Evolutionary conservation across 176 grass and related monocot genomes (phyloP).

Genomic region (Cocos nucifera): DNA sequence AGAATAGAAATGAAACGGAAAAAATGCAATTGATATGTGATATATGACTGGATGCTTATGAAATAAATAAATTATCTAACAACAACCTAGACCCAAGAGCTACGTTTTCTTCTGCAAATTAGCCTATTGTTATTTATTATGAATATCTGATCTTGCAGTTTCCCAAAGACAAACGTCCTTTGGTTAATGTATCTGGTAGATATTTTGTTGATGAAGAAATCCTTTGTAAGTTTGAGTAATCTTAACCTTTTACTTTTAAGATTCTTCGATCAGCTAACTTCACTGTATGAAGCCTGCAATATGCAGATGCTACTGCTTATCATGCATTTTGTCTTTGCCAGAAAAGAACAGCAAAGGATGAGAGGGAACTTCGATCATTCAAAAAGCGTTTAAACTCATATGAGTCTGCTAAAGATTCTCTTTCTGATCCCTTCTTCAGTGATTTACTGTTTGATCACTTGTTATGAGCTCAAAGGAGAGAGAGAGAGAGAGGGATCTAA

Average conservation of each 20-base stretch:
- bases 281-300: not conserved
- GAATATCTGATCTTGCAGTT: constrained; percentile 34
- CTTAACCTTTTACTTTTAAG: constrained; percentile 3
- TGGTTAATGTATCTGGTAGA: constrained; percentile 95
- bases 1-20: no score
- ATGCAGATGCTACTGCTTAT: constrained; percentile 19
- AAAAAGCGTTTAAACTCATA: constrained; percentile 56
- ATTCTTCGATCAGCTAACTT: not conserved
- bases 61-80: no score
- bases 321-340: constrained; percentile 11
- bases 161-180: constrained; percentile 76
- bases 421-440: constrained; percentile 55
- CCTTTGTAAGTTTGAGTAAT: constrained; percentile 43
- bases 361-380: constrained; percentile 68
- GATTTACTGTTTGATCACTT: constrained; percentile 9
- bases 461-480: no score
- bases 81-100: no score
- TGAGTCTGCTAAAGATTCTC: constrained; percentile 47
- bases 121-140: not conserved
- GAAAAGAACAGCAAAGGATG: constrained; percentile 39
- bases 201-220: constrained; percentile 61
- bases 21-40: no score
- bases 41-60: no score
- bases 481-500: no score
- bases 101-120: no score